Percentiles rank a stretch among this genome's conserved stretches.
phyloP scores from a whole-genome alignment of 495 filamentous ascomycete genomes.

The Clohesyomyces aquaticus region DNA sequence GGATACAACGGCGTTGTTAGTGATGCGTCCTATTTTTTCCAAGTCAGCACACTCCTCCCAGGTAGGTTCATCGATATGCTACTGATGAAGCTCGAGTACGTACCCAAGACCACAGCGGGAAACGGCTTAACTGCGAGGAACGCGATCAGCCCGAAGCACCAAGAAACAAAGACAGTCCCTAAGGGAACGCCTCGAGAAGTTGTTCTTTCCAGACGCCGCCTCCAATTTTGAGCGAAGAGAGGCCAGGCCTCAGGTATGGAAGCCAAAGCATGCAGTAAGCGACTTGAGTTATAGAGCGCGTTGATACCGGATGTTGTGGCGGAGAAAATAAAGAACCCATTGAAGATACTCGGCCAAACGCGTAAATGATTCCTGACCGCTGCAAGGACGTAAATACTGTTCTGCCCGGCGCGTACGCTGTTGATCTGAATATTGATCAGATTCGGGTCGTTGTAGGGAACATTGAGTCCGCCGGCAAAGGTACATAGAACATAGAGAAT shows the following conservation, averaged over 20 bases:
- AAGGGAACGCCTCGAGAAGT: conserved; percentile 54
- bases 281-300: conserved; percentile 52
- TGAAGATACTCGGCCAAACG: conserved; percentile 52
- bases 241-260: conserved; percentile 49
- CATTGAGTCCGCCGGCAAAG: conserved; percentile 51
- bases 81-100: too few species aligned
- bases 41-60: too few species aligned
- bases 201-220: conserved; percentile 50
- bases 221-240: conserved; percentile 41
- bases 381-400: conserved; percentile 54
- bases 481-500: conserved; percentile 51
- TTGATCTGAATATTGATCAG: conserved; percentile 39
- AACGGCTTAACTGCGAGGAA: conserved; percentile 52
- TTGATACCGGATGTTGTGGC: conserved; percentile 54
- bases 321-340: conserved; percentile 56
- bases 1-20: conserved; percentile 55
- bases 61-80: too few species aligned
- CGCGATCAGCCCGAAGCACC: conserved; percentile 53
- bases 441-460: conserved; percentile 52
- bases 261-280: conserved; percentile 54
- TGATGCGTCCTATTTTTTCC: too few species aligned
- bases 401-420: conserved; percentile 51
- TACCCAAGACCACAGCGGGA: conserved; percentile 44
- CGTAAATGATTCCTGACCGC: conserved; percentile 52
- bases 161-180: conserved; percentile 55